Percentiles rank a stretch among this genome's conserved stretches.
Evolutionary conservation across 345 rosid species (phyloP).

Genomic region (Populus deltoides): DNA sequence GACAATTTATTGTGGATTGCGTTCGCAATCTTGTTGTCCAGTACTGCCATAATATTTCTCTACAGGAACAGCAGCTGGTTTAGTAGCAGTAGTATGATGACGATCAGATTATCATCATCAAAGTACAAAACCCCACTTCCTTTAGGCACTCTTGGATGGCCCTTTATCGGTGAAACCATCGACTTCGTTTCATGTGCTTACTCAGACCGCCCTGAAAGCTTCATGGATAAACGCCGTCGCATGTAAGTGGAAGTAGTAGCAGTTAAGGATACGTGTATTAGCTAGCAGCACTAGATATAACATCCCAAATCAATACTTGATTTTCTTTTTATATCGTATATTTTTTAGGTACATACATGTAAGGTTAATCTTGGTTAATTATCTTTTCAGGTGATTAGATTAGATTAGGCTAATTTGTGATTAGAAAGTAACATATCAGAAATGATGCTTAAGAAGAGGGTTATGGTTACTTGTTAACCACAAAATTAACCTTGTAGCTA

Average conservation of each 20-base stretch:
- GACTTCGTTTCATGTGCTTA: slow-evolving; percentile 80
- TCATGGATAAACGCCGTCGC: slow-evolving; percentile 80
- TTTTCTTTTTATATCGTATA: neutral
- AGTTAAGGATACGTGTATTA: neutral
- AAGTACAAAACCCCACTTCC: slow-evolving; percentile 41
- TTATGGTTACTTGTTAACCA: neutral
- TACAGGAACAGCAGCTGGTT: slow-evolving; percentile 28
- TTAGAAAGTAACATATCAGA: neutral
- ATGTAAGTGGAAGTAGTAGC: slow-evolving; percentile 31
- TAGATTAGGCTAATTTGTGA: neutral
- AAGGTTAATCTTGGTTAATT: neutral
- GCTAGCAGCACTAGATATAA: no score
- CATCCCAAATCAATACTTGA: neutral
- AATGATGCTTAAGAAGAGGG: neutral
- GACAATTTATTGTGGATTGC: slow-evolving; percentile 38
- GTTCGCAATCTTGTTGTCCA: slow-evolving; percentile 26
- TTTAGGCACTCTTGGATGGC: slow-evolving; percentile 81
- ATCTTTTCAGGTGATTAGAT: neutral
- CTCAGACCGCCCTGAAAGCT: slow-evolving; percentile 82
- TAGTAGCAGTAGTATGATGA: neutral
- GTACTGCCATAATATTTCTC: slow-evolving; percentile 23
- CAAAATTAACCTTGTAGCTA: neutral
- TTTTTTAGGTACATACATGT: neutral
- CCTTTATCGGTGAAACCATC: slow-evolving; percentile 81
- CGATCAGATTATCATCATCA: slow-evolving; percentile 9